Evolutionary conservation across 2,329 filamentous ascomycete genomes (phyloP).

Genomic region (Beauveria caledonica): DNA sequence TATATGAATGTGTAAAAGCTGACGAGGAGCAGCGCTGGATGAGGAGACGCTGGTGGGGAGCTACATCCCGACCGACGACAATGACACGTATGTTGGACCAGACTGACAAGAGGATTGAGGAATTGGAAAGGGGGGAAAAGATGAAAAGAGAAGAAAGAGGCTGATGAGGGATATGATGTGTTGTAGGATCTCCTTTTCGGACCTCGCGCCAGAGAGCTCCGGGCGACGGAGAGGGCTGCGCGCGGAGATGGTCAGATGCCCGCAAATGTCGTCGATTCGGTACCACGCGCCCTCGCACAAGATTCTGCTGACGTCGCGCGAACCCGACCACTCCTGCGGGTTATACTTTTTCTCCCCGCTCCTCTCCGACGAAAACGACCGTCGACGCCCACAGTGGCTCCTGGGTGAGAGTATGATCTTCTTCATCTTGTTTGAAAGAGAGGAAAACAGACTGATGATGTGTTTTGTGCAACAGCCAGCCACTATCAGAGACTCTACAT

Average conservation of each 20-base stretch:
- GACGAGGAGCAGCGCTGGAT: slow-evolving; percentile 23
- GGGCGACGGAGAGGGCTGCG: slow-evolving; percentile 17
- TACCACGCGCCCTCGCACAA: slow-evolving; percentile 35
- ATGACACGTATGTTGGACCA: slow-evolving; percentile 28
- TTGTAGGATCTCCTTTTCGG: slow-evolving; percentile 10
- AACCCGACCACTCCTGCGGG: slow-evolving; percentile 23
- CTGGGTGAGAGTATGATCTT: slow-evolving; percentile 26
- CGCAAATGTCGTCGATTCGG: slow-evolving; percentile 38
- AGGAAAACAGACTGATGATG: not conserved
- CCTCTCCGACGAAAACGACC: slow-evolving; percentile 20
- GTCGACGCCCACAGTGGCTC: slow-evolving; percentile 28
- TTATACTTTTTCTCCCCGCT: slow-evolving; percentile 32
- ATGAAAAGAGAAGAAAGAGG: not conserved
- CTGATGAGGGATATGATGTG: not conserved
- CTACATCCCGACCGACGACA: slow-evolving; percentile 35
- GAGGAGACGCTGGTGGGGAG: slow-evolving; percentile 28
- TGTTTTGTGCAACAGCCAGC: slow-evolving; percentile 18
- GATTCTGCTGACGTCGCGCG: slow-evolving; percentile 34
- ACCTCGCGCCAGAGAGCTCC: slow-evolving; percentile 15
- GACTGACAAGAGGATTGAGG: not conserved
- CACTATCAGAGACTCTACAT: slow-evolving; percentile 25
- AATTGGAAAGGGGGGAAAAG: not conserved
- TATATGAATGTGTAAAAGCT: not conserved
- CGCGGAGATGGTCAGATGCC: slow-evolving; percentile 30
- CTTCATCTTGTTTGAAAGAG: not conserved